Evolutionary conservation across 495 filamentous ascomycete species (phyloP).

Genomic region (Cercophora sp.): DNA sequence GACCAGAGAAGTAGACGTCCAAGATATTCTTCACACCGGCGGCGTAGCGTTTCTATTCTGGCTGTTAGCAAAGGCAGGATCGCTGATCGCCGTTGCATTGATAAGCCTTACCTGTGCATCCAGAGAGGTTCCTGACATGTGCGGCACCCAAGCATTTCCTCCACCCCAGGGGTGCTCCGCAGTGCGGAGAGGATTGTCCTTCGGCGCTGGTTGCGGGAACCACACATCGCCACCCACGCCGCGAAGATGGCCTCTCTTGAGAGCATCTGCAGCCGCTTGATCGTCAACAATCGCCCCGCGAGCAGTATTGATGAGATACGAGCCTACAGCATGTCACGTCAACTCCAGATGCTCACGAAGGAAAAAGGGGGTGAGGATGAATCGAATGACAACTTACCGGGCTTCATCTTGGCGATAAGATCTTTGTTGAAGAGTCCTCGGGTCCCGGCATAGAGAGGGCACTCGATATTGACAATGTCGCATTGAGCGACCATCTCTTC

Average conservation of each 20-base stretch:
- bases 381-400: slow-evolving; percentile 65
- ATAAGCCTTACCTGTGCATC: no score
- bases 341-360: no score
- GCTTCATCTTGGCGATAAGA: slow-evolving; percentile 99
- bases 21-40: slow-evolving; percentile 84
- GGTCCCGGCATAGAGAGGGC: slow-evolving; percentile 97
- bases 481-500: slow-evolving; percentile 96
- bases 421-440: slow-evolving; percentile 97
- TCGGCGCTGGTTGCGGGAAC: slow-evolving; percentile 82
- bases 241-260: slow-evolving; percentile 88
- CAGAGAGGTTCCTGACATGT: slow-evolving; percentile 96
- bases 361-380: background rate
- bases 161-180: slow-evolving; percentile 93
- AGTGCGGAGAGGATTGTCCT: slow-evolving; percentile 89
- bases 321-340: slow-evolving; percentile 46
- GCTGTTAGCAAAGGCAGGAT: no score
- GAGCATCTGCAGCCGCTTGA: slow-evolving; percentile 93
- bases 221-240: slow-evolving; percentile 94
- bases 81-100: no score
- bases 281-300: slow-evolving; percentile 99
- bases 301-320: slow-evolving; percentile 97
- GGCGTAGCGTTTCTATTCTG: slow-evolving; percentile 91
- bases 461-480: slow-evolving; percentile 99
- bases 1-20: slow-evolving; percentile 82
- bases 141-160: slow-evolving; percentile 96